Evolutionary conservation across 2,329 filamentous ascomycete species (phyloP), one percentile per base, ranked within the genome.

Genomic region (Fusarium annulatum): DNA sequence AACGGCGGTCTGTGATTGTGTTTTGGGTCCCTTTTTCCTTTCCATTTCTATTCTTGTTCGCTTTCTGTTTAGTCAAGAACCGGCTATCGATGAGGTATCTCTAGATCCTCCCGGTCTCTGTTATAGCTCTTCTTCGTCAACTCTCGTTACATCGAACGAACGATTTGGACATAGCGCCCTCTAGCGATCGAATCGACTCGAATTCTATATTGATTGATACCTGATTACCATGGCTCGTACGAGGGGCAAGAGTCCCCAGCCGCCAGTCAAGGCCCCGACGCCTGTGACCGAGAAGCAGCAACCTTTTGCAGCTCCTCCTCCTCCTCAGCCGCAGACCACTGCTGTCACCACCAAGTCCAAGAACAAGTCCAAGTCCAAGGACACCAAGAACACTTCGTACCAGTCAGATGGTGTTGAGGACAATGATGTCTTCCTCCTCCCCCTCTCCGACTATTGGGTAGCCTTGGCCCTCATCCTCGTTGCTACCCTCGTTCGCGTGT

Each of bases 391-490:
- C 60, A 81, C 85, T 56, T 90, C 92, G 78, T 95, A 94, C 85
- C 89, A 91, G 64, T 95, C 93, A 4, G 90, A 94, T 57, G 93
- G 93, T 56, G 93, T 98, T 61, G 88, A 90, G 75, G 94, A 99
- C 85, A 92, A 98, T 85, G 95, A 98, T 86, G 91, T 98, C 79
- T 95, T 98, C 84, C 89, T 94, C 60, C 90, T 99, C 28, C 94
- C 95, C 41, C 84, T 88, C 65, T 92, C 91, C 30, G 96, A 98
- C 85, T 98, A 96, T 85, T 90, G 94, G 83, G 83, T 94, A 71
- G 88, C 97, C 82, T 85, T 90, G 26, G 84, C 88, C 57, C 84
- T 98, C 75, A 97, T 94, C 58, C 76, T 95, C 23, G 78, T 98
- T 72, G 94, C 93, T 57, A 88, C 92, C 62, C 85, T 92, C 74